Percentiles rank a stretch among this genome's conserved stretches.
phyloP scores from a whole-genome alignment of 2,329 filamentous ascomycete species.

The Diaporthe eres region DNA sequence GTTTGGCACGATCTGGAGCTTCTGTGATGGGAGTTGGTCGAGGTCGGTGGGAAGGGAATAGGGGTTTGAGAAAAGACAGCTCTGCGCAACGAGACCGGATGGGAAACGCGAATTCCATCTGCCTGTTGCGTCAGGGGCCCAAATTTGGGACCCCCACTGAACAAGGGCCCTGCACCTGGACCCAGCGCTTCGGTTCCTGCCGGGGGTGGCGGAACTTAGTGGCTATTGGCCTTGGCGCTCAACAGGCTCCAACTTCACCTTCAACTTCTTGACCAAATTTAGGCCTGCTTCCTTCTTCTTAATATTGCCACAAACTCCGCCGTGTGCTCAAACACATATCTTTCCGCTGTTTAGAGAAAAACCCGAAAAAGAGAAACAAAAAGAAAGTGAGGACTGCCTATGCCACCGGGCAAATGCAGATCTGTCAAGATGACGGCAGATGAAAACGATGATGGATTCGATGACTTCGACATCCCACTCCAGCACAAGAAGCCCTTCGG shows the following conservation, averaged over 20 bases:
- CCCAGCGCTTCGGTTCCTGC: slow-evolving; percentile 35
- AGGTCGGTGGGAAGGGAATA: slow-evolving; percentile 19
- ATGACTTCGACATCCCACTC: slow-evolving; percentile 63
- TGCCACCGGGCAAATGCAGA: too few species aligned
- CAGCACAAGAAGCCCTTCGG: slow-evolving; percentile 69
- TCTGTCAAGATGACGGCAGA: slow-evolving; percentile 36
- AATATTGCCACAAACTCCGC: background rate
- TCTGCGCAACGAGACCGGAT: slow-evolving; percentile 8
- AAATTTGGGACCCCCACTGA: slow-evolving; percentile 3
- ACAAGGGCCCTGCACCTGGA: slow-evolving; percentile 19
- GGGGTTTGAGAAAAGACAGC: slow-evolving; percentile 25
- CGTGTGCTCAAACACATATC: background rate
- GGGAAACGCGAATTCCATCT: slow-evolving; percentile 30
- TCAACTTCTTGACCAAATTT: background rate
- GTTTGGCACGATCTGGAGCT: slow-evolving; percentile 7
- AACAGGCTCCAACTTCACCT: slow-evolving; percentile 3
- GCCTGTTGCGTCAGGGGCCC: slow-evolving; percentile 39
- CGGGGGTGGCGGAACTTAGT: slow-evolving; percentile 30
- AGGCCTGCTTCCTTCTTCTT: background rate
- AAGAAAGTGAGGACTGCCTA: background rate
- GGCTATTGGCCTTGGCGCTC: background rate
- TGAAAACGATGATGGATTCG: slow-evolving; percentile 44
- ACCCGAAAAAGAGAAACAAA: too few species aligned
- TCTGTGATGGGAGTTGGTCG: slow-evolving; percentile 24
- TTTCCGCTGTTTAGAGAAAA: background rate